Percentiles rank a stretch among this genome's conserved stretches.
phyloP scores from a whole-genome alignment of 805 yeast genomes.

The Kodamaea neixiangensis region DNA sequence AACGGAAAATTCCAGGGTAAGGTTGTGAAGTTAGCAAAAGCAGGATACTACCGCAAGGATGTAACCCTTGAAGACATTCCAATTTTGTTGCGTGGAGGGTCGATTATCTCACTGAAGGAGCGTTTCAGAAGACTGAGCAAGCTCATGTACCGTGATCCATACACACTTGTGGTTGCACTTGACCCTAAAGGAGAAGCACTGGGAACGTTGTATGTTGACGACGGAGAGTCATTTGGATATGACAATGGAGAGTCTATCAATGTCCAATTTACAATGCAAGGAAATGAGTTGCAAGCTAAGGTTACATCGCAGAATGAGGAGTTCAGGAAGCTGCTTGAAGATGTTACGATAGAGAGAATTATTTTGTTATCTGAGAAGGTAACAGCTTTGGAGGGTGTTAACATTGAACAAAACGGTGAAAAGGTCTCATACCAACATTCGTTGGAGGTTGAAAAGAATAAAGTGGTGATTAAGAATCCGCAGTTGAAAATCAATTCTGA shows the following conservation, averaged over 20 bases:
- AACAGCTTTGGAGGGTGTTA: slow-evolving; percentile 17
- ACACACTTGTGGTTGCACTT: slow-evolving; percentile 67
- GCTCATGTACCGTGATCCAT: slow-evolving; percentile 78
- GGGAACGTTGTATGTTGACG: slow-evolving; percentile 75
- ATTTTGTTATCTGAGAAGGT: slow-evolving; percentile 40
- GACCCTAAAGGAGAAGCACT: slow-evolving; percentile 50
- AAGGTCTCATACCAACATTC: neutral
- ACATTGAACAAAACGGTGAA: slow-evolving; percentile 38
- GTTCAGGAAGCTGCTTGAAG: slow-evolving; percentile 21
- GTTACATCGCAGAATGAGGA: slow-evolving; percentile 7
- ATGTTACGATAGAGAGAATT: slow-evolving; percentile 57
- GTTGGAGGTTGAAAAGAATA: slow-evolving; percentile 2
- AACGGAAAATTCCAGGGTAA: slow-evolving; percentile 27
- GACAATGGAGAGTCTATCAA: slow-evolving; percentile 50
- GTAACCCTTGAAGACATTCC: slow-evolving; percentile 65
- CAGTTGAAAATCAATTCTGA: slow-evolving; percentile 42
- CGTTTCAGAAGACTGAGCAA: slow-evolving; percentile 79
- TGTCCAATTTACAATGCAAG: slow-evolving; percentile 34
- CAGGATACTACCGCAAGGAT: slow-evolving; percentile 43
- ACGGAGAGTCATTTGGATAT: slow-evolving; percentile 72
- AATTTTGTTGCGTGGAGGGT: slow-evolving; percentile 75
- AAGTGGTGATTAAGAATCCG: slow-evolving; percentile 50
- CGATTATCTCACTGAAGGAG: slow-evolving; percentile 64
- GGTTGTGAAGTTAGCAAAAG: slow-evolving; percentile 24
- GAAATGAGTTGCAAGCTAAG: slow-evolving; percentile 10